These are phyloP conservation scores for Penicillium carneum DNA, from an alignment of 2,329 filamentous ascomycete species.

Conservation along the genomic window DNA sequence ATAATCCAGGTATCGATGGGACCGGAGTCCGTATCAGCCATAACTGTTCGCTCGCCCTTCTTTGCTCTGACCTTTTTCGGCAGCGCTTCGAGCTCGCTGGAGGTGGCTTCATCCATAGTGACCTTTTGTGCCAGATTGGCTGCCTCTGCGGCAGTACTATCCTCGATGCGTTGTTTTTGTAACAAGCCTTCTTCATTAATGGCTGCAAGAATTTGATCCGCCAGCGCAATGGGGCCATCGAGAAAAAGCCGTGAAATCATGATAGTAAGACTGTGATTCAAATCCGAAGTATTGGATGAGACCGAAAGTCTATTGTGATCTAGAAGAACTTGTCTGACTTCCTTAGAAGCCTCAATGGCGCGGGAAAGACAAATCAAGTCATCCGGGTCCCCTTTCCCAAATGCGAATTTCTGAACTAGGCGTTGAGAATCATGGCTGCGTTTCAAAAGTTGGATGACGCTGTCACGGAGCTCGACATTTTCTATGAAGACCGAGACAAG, in stretches of 20 bases:
- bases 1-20: constrained; percentile 68
- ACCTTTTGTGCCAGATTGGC: constrained; percentile 76
- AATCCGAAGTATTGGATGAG: constrained; percentile 17
- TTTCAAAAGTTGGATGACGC: constrained; percentile 71
- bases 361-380: constrained; percentile 83
- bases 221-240: constrained; percentile 70
- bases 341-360: constrained; percentile 77
- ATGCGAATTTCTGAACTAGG: constrained; percentile 89
- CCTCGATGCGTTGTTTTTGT: constrained; percentile 77
- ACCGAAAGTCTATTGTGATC: constrained; percentile 24
- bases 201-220: constrained; percentile 73
- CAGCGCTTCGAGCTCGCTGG: constrained; percentile 62
- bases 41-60: constrained; percentile 36
- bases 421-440: constrained; percentile 85
- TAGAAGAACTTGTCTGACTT: constrained; percentile 59
- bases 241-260: constrained; percentile 56
- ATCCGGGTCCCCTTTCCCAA: constrained; percentile 89
- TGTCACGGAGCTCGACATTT: constrained; percentile 72
- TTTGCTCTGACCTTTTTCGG: constrained; percentile 58
- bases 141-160: constrained; percentile 73
- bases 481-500: constrained; percentile 78
- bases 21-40: constrained; percentile 47
- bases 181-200: constrained; percentile 94
- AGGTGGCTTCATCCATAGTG: constrained; percentile 69
- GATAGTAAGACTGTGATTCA: constrained; percentile 35